Conservation (phyloP, 805 yeast species). For the Saccharomyces kudriavzevii region DNA sequence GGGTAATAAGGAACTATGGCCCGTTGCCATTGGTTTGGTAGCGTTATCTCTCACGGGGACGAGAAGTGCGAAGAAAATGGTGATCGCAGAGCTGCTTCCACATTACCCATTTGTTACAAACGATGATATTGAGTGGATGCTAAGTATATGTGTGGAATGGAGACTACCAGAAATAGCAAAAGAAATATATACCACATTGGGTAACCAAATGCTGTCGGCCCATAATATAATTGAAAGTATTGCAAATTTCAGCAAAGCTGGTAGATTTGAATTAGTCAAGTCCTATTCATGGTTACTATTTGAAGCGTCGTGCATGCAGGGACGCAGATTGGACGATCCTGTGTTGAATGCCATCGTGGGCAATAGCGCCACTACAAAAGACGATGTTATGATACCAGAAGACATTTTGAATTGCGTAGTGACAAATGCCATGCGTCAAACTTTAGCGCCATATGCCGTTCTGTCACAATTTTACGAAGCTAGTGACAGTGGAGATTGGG, state of each 20-base stretch:
- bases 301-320: constrained; percentile 48
- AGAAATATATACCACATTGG: constrained; percentile 43
- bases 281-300: constrained; percentile 52
- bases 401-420: constrained; percentile 29
- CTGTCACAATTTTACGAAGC: constrained; percentile 42
- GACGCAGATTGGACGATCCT: constrained; percentile 48
- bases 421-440: constrained; percentile 56
- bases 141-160: constrained; percentile 63
- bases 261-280: constrained; percentile 44
- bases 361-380: constrained; percentile 20
- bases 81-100: constrained; percentile 52
- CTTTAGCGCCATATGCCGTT: constrained; percentile 64
- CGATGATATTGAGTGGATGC: constrained; percentile 74
- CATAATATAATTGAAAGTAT: constrained; percentile 58
- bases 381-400: constrained; percentile 18
- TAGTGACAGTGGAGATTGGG: constrained; percentile 21
- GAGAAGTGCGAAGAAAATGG: constrained; percentile 26
- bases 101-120: constrained; percentile 53
- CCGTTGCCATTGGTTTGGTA: constrained; percentile 63
- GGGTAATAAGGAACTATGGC: constrained; percentile 42
- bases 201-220: constrained; percentile 41
- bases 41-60: constrained; percentile 39
- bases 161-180: constrained; percentile 51
- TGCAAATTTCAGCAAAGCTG: constrained; percentile 55
- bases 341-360: constrained; percentile 44